Conservation (phyloP, 345 rosid species). For the Stellera chamaejasme region DNA sequence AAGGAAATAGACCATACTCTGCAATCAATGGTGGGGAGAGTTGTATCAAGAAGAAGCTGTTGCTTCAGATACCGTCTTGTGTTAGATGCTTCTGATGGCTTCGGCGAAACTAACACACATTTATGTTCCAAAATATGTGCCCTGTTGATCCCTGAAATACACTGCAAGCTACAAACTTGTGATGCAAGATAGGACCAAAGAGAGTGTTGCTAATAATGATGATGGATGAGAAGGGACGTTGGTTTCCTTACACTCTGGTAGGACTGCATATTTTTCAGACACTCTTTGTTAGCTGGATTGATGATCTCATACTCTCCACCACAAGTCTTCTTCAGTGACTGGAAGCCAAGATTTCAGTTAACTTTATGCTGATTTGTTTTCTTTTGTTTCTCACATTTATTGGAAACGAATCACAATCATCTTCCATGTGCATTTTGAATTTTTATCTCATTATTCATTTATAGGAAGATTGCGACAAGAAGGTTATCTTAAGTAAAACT, state of each 20-base stretch:
- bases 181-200: background rate
- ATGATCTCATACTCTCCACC: constrained; percentile 10
- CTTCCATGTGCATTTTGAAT: no score
- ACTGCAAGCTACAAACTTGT: constrained; percentile 7
- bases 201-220: background rate
- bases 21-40: background rate
- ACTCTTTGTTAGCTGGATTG: constrained; percentile 6
- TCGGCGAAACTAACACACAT: constrained; percentile 22
- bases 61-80: constrained; percentile 27
- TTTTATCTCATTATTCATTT: no score
- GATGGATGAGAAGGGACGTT: background rate
- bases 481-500: no score
- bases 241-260: constrained; percentile 12
- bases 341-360: background rate
- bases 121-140: constrained; percentile 20
- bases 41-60: constrained; percentile 5
- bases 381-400: no score
- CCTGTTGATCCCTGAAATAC: constrained; percentile 13
- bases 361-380: no score
- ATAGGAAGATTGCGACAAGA: no score
- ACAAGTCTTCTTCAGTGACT: constrained; percentile 10
- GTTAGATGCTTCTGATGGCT: constrained; percentile 12
- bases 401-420: no score
- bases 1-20: no score
- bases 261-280: constrained; percentile 1